Conservation (phyloP, 768 basidiomycete species). For the Suillus plorans region DNA sequence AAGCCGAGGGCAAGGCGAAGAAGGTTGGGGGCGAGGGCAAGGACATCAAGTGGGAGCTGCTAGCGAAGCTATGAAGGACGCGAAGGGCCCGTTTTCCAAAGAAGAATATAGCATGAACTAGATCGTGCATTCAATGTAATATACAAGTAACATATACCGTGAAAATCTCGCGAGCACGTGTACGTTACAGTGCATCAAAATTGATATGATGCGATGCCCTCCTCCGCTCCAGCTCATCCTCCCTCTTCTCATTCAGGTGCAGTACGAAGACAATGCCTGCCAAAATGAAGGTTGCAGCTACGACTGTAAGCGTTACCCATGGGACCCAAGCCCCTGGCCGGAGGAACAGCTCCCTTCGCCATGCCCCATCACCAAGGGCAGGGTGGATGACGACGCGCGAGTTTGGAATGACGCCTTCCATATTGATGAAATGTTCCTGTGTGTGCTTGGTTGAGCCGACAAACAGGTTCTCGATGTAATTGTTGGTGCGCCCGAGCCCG, state of each 20-base stretch:
- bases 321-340: constrained; percentile 97
- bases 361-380: constrained; percentile 50
- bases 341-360: constrained; percentile 89
- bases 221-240: constrained; percentile 90
- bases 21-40: constrained; percentile 51
- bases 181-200: constrained; percentile 80
- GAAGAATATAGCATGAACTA: constrained; percentile 1
- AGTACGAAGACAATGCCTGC: constrained; percentile 83
- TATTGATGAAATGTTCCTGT: constrained; percentile 75
- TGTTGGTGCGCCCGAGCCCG: constrained; percentile 96
- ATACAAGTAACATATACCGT: constrained; percentile 7
- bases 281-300: constrained; percentile 69
- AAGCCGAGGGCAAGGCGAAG: constrained; percentile 58
- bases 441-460: constrained; percentile 86
- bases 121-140: constrained; percentile 4
- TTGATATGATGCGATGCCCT: constrained; percentile 94
- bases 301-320: constrained; percentile 89
- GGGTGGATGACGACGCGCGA: constrained; percentile 96
- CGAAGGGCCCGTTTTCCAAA: background rate
- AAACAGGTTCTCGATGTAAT: constrained; percentile 98
- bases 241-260: constrained; percentile 93
- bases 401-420: constrained; percentile 98
- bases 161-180: constrained; percentile 10
- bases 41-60: constrained; percentile 48
- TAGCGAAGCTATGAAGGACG: constrained; percentile 9